Evolutionary conservation across 176 grass and related monocot species (phyloP), one percentile per base, ranked within the genome.

Genomic region (Cenchrus purpureus): DNA sequence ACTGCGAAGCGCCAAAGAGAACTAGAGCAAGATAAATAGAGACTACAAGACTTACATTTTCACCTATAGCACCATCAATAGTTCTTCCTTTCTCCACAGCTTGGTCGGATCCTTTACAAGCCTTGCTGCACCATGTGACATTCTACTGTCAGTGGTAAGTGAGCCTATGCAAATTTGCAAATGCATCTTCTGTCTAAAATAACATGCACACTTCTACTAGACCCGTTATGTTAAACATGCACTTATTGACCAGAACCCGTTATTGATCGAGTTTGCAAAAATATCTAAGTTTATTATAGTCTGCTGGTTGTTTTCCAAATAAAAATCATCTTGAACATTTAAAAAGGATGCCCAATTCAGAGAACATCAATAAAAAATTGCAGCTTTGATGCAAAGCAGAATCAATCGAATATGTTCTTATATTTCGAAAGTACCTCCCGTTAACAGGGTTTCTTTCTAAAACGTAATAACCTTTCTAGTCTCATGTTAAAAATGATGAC

Each of bases 31-130:
- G 64, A 83, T 16, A 28, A 59, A 40, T 40, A 58, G 14, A 66
- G 29, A 63, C 25, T 52, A 25, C 20, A 59, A 77, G 50, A 77
- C 84, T 78, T 87, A 92, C 91, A 80, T 89, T 80, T 73, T 81
- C 87, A 86, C 54, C 22, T 49, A 55, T 53, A 73, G 40, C 17
- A 58, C 57, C 70, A 31, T 81, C 49, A 60, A 72, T 64, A 9
- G 37, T 78, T 70, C 45, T 77, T 84, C 60, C 44, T 79, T 89
- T 74, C 15, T 79, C 74, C 74, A 67, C 20, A 17, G 60, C 11
- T 54, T 25, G 75, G 25, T 67, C n/a, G 12, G 73, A 78, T 78
- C 65, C 84, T 86, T 86, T 16, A 78, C 42, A 66, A 59, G n/a
- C 52, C 13, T 78, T 29, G 7, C 66, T 90, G 74, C 59, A 57